Evolutionary conservation across 2,329 filamentous ascomycete genomes (phyloP).

Genomic region (Diaporthe vaccinii): DNA sequence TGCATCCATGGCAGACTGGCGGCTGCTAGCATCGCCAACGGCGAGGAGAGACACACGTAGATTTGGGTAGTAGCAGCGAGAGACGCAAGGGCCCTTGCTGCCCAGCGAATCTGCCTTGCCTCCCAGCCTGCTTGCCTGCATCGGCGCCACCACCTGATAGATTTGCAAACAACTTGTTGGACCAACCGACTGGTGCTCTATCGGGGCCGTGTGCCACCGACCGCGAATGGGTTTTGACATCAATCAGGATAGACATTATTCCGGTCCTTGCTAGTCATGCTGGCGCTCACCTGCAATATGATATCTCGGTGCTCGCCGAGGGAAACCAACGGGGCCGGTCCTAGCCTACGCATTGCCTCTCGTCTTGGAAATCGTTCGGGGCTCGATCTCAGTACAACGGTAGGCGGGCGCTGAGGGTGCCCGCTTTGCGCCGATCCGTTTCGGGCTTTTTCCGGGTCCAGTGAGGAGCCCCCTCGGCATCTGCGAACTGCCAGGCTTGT

Average conservation of each 20-base stretch:
- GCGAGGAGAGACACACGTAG: neutral
- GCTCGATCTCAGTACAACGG: neutral
- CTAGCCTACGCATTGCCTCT: neutral
- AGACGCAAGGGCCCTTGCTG: neutral
- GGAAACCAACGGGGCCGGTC: neutral
- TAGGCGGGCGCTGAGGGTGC: neutral
- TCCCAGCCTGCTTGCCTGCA: neutral
- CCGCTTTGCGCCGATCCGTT: conserved; percentile 25
- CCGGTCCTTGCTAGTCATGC: neutral
- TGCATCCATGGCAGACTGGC: neutral
- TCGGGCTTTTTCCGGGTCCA: conserved; percentile 28
- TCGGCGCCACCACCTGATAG: neutral
- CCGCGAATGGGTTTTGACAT: neutral
- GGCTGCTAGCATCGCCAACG: neutral
- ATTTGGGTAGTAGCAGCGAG: neutral
- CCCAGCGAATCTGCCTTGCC: neutral
- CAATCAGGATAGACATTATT: neutral
- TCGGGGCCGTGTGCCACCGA: neutral
- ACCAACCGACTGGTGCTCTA: neutral
- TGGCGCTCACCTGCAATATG: neutral
- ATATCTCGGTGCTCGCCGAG: conserved; percentile 13
- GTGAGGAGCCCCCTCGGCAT: conserved; percentile 4
- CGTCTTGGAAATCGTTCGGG: neutral
- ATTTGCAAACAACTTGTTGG: neutral
- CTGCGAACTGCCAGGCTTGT: conserved; percentile 7